These are phyloP conservation scores for Phytophthora idaei DNA, from an alignment of 352 stramenopile genomes.

Conservation along the genomic window DNA sequence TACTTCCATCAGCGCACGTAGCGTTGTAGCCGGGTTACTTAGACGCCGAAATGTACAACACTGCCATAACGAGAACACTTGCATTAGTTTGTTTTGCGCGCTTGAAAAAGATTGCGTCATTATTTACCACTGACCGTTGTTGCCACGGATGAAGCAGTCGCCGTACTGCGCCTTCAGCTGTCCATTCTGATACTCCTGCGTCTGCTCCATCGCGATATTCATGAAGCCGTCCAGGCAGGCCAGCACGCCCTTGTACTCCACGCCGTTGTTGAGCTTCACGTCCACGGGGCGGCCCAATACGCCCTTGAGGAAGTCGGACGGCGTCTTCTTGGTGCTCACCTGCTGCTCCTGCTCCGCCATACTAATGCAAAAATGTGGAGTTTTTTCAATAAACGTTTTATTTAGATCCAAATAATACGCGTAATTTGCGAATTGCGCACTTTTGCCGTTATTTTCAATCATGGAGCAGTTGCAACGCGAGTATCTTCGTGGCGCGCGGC, in stretches of 20 bases:
- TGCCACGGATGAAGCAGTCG: slow-evolving; percentile 99
- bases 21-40: slow-evolving; percentile 50
- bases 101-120: slow-evolving; percentile 11
- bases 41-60: slow-evolving; percentile 86
- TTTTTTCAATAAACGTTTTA: slow-evolving; percentile 18
- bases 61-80: slow-evolving; percentile 32
- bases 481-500: slow-evolving; percentile 66
- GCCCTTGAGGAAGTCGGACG: slow-evolving; percentile 92
- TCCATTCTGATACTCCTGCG: slow-evolving; percentile 99
- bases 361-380: slow-evolving; percentile 11
- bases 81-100: not conserved
- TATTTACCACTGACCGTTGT: slow-evolving; percentile 92
- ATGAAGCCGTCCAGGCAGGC: slow-evolving; percentile 99
- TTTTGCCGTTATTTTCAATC: slow-evolving; percentile 19
- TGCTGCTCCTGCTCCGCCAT: slow-evolving; percentile 47
- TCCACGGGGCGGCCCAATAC: slow-evolving; percentile 95
- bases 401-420: slow-evolving; percentile 6
- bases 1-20: not conserved
- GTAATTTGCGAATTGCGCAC: no score
- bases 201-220: slow-evolving; percentile 99
- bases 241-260: slow-evolving; percentile 98
- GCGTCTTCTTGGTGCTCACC: slow-evolving; percentile 78
- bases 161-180: slow-evolving; percentile 99
- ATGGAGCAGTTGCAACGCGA: slow-evolving; percentile 55
- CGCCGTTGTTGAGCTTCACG: slow-evolving; percentile 99